These are phyloP conservation scores for Termitomyces sp. DNA, from an alignment of 768 basidiomycete species.

Conservation along the genomic window DNA sequence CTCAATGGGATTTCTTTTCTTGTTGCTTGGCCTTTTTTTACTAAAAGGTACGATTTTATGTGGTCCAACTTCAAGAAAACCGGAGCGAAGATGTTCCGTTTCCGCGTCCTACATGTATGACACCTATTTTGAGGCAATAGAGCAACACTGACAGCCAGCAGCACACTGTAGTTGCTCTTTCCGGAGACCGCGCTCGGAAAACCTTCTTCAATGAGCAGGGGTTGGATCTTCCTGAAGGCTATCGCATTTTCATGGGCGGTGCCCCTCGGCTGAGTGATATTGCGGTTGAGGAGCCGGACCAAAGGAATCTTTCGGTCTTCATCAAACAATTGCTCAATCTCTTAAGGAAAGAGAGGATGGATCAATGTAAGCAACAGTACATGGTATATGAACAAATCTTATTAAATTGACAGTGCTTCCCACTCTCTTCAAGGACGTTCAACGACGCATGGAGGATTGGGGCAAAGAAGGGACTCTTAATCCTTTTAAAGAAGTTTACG, in stretches of 20 bases:
- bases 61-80: conserved; percentile 21
- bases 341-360: conserved; percentile 11
- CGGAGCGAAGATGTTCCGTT: conserved; percentile 21
- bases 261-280: conserved; percentile 24
- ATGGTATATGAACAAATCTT: too few species aligned
- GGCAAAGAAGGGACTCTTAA: conserved; percentile 20
- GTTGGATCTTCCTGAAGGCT: conserved; percentile 29
- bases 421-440: conserved; percentile 19
- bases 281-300: conserved; percentile 13
- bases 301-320: conserved; percentile 17
- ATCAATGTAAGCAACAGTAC: conserved; percentile 5
- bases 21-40: conserved; percentile 29
- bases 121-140: neutral
- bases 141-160: neutral
- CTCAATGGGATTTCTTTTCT: conserved; percentile 26
- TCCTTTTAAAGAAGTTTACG: conserved; percentile 22
- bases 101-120: conserved; percentile 24
- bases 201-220: conserved; percentile 27
- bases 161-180: conserved; percentile 23
- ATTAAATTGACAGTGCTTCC: conserved; percentile 16
- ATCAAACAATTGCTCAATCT: conserved; percentile 14
- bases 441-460: conserved; percentile 19
- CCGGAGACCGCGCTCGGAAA: conserved; percentile 29
- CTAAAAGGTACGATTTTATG: conserved; percentile 27
- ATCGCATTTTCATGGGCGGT: conserved; percentile 30